Percentiles rank a stretch among this genome's conserved stretches.
phyloP scores from a whole-genome alignment of 345 rosid genomes.

The Sisymbrium altissimum region DNA sequence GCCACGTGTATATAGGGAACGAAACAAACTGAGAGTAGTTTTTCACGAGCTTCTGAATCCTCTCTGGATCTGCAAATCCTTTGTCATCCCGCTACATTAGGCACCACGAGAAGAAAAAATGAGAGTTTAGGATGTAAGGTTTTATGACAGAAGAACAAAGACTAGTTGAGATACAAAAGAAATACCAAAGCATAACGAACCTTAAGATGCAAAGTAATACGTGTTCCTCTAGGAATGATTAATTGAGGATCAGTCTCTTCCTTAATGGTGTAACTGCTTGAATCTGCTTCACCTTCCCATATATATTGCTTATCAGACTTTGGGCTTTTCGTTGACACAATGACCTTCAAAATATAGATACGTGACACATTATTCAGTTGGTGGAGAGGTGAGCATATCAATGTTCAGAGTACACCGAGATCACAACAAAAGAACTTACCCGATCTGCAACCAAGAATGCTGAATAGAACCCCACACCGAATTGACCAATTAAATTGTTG shows the following conservation, averaged over 20 bases:
- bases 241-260: conserved; percentile 88
- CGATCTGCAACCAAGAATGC: conserved; percentile 86
- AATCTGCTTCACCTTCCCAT: conserved; percentile 95
- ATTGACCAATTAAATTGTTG: conserved; percentile 91
- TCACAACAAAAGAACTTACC: conserved; percentile 35
- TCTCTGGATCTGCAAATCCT: conserved; percentile 88
- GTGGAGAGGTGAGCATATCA: not conserved
- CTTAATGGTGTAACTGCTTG: conserved; percentile 71
- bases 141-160: not conserved
- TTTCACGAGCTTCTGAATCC: conserved; percentile 88
- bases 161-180: conserved; percentile 11
- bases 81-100: conserved; percentile 67
- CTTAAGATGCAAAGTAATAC: conserved; percentile 84
- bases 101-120: conserved; percentile 1
- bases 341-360: conserved; percentile 43
- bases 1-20: conserved; percentile 98
- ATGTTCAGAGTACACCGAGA: not conserved
- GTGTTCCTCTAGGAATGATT: conserved; percentile 81
- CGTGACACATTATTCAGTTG: not conserved
- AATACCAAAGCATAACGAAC: conserved; percentile 32
- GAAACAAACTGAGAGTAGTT: conserved; percentile 98
- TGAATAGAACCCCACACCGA: conserved; percentile 98
- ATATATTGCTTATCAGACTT: conserved; percentile 87
- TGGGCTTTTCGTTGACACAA: conserved; percentile 88
- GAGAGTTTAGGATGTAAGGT: conserved; percentile 16